Evolutionary conservation across 1,284 basidiomycete genomes (phyloP).

Genomic region (Hemileia vastatrix): DNA sequence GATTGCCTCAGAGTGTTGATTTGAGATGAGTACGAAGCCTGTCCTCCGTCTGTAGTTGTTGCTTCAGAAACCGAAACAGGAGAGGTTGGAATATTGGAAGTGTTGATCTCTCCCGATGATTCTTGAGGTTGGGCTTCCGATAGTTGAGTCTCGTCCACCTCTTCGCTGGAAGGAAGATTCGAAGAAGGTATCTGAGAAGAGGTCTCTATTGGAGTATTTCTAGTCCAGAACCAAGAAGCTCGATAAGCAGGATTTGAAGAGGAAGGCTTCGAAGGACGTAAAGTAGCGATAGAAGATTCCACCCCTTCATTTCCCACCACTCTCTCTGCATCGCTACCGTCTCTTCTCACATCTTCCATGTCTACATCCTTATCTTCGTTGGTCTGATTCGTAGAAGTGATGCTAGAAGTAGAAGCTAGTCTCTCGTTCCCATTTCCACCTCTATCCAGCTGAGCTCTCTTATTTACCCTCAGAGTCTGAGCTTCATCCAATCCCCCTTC

Average conservation of each 20-base stretch:
- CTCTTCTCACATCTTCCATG: not conserved
- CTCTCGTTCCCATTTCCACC: no score
- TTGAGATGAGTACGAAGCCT: not conserved
- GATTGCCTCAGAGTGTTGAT: not conserved
- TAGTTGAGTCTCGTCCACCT: no score
- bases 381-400: not conserved
- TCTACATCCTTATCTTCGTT: not conserved
- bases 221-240: not conserved
- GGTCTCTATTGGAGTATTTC: not conserved
- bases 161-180: no score
- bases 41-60: no score
- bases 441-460: not conserved
- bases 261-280: not conserved
- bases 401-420: not conserved
- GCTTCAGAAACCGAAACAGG: no score
- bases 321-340: not conserved
- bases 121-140: no score
- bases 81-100: no score
- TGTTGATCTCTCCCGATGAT: no score
- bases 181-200: no score
- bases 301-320: not conserved
- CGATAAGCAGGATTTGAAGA: not conserved
- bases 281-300: not conserved
- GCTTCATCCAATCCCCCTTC: not conserved
- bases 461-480: not conserved